Conservation (phyloP, 345 rosid species). For the Acer yangbiense region DNA sequence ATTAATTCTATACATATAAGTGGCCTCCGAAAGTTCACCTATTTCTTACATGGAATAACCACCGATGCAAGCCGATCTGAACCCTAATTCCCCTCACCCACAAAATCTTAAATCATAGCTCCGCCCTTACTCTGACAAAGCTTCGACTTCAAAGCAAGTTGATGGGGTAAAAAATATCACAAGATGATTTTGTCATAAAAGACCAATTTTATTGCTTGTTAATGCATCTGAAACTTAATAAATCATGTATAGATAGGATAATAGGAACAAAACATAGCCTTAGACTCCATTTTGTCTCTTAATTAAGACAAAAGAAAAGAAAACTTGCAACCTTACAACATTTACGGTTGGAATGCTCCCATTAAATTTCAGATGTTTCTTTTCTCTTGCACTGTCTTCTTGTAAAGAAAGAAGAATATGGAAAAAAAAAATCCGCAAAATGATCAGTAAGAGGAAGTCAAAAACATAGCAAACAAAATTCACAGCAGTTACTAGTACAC, state of each 20-base stretch:
- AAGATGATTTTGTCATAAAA: neutral
- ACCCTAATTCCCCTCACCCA: neutral
- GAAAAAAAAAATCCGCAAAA: neutral
- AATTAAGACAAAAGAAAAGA: neutral
- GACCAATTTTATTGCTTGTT: neutral
- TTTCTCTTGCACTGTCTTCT: conserved; percentile 5
- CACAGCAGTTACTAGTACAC: neutral
- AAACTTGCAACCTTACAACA: neutral
- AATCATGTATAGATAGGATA: neutral
- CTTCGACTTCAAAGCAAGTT: neutral
- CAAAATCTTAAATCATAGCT: neutral
- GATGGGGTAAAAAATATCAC: neutral
- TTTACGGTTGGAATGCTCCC: conserved; percentile 1
- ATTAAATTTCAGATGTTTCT: neutral
- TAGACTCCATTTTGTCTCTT: neutral
- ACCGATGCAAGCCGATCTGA: neutral
- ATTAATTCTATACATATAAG: neutral
- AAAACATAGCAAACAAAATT: neutral
- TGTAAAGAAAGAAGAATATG: neutral
- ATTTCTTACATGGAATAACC: neutral
- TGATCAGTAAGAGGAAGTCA: conserved; percentile 1
- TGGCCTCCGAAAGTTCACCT: neutral
- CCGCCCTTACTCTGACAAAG: neutral
- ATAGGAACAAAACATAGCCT: neutral
- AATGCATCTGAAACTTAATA: conserved; percentile 1